Percentiles rank a stretch among this genome's conserved stretches.
These are phyloP conservation scores for Camelina laxa DNA, from an alignment of 345 rosid genomes.

Conservation along the genomic window DNA sequence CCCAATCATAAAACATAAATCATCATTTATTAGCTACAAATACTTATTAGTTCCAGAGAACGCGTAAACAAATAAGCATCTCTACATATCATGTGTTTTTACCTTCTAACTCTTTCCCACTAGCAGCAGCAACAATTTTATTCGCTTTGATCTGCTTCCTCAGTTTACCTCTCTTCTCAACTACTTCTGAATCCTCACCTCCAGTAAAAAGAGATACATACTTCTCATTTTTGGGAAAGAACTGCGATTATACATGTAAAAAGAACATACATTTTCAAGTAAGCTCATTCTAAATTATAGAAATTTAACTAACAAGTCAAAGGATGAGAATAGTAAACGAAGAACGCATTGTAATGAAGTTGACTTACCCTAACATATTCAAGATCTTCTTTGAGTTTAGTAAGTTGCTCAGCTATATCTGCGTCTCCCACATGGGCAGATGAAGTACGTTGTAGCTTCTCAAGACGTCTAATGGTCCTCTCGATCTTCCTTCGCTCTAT, in stretches of 20 bases:
- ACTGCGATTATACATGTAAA: conserved; percentile 53
- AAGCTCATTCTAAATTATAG: conserved; percentile 6
- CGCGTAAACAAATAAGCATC: not conserved
- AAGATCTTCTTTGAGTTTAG: conserved; percentile 91
- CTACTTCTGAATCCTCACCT: conserved; percentile 63
- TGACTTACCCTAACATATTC: conserved; percentile 85
- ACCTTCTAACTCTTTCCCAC: conserved; percentile 99
- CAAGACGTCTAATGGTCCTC: conserved; percentile 84
- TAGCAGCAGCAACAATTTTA: conserved; percentile 89
- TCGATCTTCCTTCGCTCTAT: conserved; percentile 94
- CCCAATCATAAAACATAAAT: not conserved
- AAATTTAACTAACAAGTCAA: not conserved
- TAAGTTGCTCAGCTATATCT: conserved; percentile 67
- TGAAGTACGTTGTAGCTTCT: conserved; percentile 84
- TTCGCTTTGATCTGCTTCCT: conserved; percentile 96
- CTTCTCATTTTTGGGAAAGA: conserved; percentile 96
- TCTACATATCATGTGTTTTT: conserved; percentile 23
- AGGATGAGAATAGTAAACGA: not conserved
- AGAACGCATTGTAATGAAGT: conserved; percentile 21
- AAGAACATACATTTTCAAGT: not conserved
- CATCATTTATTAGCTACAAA: conserved; percentile 9
- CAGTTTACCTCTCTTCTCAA: conserved; percentile 83
- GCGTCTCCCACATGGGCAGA: conserved; percentile 74
- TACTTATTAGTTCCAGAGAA: not conserved
- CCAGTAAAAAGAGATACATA: conserved; percentile 91